Conservation (phyloP, 106 monocot species). For the Apostasia ramifera region DNA sequence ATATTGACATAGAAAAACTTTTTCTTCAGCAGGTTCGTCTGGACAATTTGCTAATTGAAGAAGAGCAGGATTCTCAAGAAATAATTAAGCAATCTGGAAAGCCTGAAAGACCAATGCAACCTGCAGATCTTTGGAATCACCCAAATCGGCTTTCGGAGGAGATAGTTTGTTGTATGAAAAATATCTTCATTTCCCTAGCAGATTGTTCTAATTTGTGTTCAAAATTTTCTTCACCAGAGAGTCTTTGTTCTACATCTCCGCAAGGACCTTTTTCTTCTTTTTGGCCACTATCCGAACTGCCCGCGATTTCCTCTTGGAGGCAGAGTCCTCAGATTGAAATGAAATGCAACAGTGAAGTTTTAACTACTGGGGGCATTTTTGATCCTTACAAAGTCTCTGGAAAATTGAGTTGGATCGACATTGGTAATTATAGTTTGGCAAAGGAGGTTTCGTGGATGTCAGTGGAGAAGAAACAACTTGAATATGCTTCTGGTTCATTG, state of each 20-base stretch:
- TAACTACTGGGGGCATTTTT: constrained; percentile 42
- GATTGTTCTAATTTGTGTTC: constrained; percentile 32
- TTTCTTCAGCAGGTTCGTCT: constrained; percentile 25
- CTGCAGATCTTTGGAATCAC: constrained; percentile 37
- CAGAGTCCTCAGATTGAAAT: constrained; percentile 63
- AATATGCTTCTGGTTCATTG: constrained; percentile 72
- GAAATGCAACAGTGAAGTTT: constrained; percentile 26
- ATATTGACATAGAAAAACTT: too few species aligned
- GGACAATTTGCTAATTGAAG: constrained; percentile 10
- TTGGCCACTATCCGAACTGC: constrained; percentile 55
- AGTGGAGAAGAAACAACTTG: constrained; percentile 77
- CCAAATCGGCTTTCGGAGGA: constrained; percentile 78
- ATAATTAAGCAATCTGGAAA: constrained; percentile 16
- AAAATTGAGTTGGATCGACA: constrained; percentile 72
- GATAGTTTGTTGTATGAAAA: constrained; percentile 82
- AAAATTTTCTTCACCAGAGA: constrained; percentile 24
- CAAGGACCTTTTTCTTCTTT: constrained; percentile 46
- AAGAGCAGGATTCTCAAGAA: constrained; percentile 12
- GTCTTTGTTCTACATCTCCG: constrained; percentile 29
- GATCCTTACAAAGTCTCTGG: constrained; percentile 70
- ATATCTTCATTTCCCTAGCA: constrained; percentile 71
- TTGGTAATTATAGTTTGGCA: constrained; percentile 68
- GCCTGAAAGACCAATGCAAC: constrained; percentile 31
- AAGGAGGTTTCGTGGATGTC: constrained; percentile 97
- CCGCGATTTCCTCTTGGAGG: constrained; percentile 34